Conservation (phyloP, 306 rosid species). For the Medicago ruthenica region DNA sequence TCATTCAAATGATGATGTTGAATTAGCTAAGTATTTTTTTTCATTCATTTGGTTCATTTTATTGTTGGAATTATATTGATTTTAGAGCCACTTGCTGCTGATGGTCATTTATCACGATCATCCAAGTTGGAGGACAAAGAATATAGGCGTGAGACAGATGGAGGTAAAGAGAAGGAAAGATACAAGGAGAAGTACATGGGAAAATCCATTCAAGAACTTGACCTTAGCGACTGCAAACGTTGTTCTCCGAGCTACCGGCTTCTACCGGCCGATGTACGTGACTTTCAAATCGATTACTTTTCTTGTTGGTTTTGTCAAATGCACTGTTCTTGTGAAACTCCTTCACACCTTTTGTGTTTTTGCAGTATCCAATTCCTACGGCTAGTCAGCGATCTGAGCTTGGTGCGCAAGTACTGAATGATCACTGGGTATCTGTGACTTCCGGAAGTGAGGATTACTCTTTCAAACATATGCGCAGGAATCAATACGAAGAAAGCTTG, state of each 20-base stretch:
- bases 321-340: conserved; percentile 41
- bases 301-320: conserved; percentile 35
- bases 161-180: conserved; percentile 83
- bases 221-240: conserved; percentile 82
- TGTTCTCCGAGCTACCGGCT: conserved; percentile 97
- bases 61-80: conserved; percentile 45
- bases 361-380: conserved; percentile 92
- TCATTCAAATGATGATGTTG: conserved; percentile 30
- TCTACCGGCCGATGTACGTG: conserved; percentile 81
- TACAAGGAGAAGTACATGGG: conserved; percentile 79
- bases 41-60: conserved; percentile 37
- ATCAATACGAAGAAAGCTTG: conserved; percentile 96
- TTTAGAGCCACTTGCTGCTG: conserved; percentile 78
- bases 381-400: conserved; percentile 93
- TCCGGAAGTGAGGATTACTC: conserved; percentile 99
- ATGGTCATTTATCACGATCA: conserved; percentile 67
- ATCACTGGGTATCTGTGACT: conserved; percentile 98
- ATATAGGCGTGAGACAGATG: conserved; percentile 76
- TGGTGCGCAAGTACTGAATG: conserved; percentile 92
- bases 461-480: conserved; percentile 96
- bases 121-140: conserved; percentile 82
- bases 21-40: conserved; percentile 3
- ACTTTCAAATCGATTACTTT: conserved; percentile 16
- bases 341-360: conserved; percentile 31
- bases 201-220: conserved; percentile 97